Percentiles rank a stretch among this genome's conserved stretches.
phyloP scores from a whole-genome alignment of 176 grass and related monocot species.

The Guadua angustifolia region DNA sequence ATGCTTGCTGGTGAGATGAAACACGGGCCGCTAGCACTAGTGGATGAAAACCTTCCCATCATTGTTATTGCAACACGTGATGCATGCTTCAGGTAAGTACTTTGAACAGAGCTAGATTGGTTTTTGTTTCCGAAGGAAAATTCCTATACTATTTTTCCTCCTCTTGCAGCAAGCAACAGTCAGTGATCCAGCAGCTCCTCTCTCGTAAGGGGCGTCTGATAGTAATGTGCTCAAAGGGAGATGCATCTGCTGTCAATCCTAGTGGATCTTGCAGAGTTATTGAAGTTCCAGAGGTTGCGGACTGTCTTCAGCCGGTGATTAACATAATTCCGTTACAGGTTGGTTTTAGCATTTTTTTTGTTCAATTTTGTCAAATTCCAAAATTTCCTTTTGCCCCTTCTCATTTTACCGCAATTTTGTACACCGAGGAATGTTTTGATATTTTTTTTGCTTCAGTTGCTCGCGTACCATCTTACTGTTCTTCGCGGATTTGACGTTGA shows the following conservation, averaged over 20 bases:
- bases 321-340: constrained; percentile 96
- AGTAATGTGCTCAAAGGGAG: constrained; percentile 78
- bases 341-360: neutral
- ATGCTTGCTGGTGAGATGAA: constrained; percentile 61
- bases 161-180: too few species aligned
- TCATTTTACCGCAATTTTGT: neutral
- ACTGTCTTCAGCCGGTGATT: constrained; percentile 86
- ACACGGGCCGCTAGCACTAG: constrained; percentile 48
- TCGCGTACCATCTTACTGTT: constrained; percentile 85
- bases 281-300: constrained; percentile 72
- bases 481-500: constrained; percentile 2
- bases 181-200: constrained; percentile 92
- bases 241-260: constrained; percentile 57
- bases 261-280: constrained; percentile 70
- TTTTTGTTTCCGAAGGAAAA: neutral
- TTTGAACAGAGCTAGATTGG: constrained; percentile 3
- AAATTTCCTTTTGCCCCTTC: neutral
- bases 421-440: neutral
- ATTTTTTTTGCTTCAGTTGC: constrained; percentile 51
- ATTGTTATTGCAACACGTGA: constrained; percentile 87
- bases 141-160: neutral
- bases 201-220: constrained; percentile 84
- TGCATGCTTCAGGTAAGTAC: constrained; percentile 67
- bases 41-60: constrained; percentile 90
- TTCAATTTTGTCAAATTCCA: neutral